Evolutionary conservation across 768 basidiomycete species (phyloP).

Genomic region (Pluteus cervinus): DNA sequence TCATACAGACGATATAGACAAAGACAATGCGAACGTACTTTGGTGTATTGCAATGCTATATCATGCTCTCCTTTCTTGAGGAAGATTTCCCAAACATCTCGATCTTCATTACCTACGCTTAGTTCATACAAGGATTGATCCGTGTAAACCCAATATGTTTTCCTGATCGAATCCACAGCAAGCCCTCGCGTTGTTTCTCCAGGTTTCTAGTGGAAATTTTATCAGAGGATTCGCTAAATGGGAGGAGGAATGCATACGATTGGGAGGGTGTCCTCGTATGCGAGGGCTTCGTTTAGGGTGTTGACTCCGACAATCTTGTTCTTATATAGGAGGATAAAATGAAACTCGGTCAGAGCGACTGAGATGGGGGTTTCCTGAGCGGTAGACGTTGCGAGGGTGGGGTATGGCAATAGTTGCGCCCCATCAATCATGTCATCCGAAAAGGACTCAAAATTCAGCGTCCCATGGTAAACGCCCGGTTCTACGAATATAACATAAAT

Average conservation of each 20-base stretch:
- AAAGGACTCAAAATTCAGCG: conserved; percentile 60
- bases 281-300: conserved; percentile 70
- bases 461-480: conserved; percentile 85
- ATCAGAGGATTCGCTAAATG: neutral
- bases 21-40: conserved; percentile 39
- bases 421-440: conserved; percentile 74
- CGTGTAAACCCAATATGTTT: conserved; percentile 94
- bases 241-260: conserved; percentile 44
- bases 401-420: conserved; percentile 77
- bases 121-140: conserved; percentile 87
- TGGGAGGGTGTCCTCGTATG: conserved; percentile 80
- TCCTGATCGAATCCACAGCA: conserved; percentile 77
- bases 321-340: conserved; percentile 80
- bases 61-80: conserved; percentile 74
- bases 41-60: conserved; percentile 74
- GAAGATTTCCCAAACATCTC: conserved; percentile 93
- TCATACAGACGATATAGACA: neutral
- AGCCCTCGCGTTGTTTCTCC: conserved; percentile 70
- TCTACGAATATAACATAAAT: conserved; percentile 46
- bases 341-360: conserved; percentile 85
- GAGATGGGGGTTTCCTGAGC: conserved; percentile 57
- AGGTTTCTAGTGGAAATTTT: conserved; percentile 48
- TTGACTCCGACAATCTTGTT: conserved; percentile 77
- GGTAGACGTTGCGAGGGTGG: conserved; percentile 26
- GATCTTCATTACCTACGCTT: conserved; percentile 78